Percentiles rank a stretch among this genome's conserved stretches.
Conservation (phyloP, 2,329 filamentous ascomycete genomes). For the Chrysosporium queenslandicum region DNA sequence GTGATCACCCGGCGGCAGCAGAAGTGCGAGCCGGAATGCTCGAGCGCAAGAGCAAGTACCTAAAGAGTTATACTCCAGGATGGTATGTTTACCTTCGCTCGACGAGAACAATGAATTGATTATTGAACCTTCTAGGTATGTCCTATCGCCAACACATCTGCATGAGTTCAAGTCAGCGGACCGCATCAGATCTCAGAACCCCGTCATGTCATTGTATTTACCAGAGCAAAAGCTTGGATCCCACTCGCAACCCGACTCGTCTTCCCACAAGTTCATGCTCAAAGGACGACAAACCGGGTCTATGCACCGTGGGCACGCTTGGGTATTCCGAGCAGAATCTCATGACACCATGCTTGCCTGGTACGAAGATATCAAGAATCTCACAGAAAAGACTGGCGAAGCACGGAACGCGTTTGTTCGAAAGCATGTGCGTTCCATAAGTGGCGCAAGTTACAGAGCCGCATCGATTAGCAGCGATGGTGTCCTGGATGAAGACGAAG, state of each 20-base stretch:
- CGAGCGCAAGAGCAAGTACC: constrained; percentile 96
- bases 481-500: constrained; percentile 64
- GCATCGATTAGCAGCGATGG: constrained; percentile 63
- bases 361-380: constrained; percentile 82
- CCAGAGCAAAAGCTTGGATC: constrained; percentile 92
- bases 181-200: constrained; percentile 67
- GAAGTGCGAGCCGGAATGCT: constrained; percentile 85
- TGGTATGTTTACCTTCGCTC: constrained; percentile 51
- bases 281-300: constrained; percentile 89
- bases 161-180: constrained; percentile 99
- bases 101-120: not conserved
- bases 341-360: constrained; percentile 96
- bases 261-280: constrained; percentile 94
- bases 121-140: constrained; percentile 54
- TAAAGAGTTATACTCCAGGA: constrained; percentile 93
- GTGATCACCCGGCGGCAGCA: constrained; percentile 68
- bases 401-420: constrained; percentile 82
- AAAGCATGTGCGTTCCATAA: constrained; percentile 67
- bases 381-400: constrained; percentile 81
- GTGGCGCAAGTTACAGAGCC: constrained; percentile 50
- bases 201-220: constrained; percentile 92
- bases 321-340: constrained; percentile 58
- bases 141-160: constrained; percentile 88
- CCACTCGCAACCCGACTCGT: constrained; percentile 69
- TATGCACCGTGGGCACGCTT: constrained; percentile 71